A percentile compares a stretch with the other conserved stretches of the same genome.
phyloP scores from a whole-genome alignment of 2,329 filamentous ascomycete species.

The Elsinoe perseae region DNA sequence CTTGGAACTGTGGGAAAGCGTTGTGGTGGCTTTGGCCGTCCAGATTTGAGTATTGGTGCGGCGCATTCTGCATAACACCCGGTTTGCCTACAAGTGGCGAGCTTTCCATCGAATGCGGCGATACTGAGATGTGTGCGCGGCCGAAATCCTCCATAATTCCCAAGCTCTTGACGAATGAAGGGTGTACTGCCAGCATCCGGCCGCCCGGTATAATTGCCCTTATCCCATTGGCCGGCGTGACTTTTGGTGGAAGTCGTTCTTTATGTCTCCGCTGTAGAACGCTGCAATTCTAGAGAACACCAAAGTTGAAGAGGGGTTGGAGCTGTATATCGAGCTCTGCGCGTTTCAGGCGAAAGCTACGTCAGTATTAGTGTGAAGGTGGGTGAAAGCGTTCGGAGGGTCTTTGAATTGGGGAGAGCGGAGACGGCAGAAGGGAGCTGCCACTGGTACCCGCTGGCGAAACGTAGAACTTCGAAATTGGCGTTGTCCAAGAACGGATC shows the following conservation, averaged over 20 bases:
- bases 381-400: slow-evolving; percentile 1
- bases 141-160: neutral
- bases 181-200: slow-evolving; percentile 2
- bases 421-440: neutral
- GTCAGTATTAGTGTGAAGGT: slow-evolving; percentile 4
- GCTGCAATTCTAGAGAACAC: neutral
- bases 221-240: slow-evolving; percentile 4
- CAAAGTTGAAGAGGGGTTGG: neutral
- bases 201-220: slow-evolving; percentile 6
- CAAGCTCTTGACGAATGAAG: neutral
- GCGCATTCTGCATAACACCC: slow-evolving; percentile 6
- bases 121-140: neutral
- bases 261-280: neutral
- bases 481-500: neutral
- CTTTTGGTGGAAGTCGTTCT: neutral
- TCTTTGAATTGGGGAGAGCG: neutral
- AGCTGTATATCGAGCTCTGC: neutral
- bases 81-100: neutral
- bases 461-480: slow-evolving; percentile 12
- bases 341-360: neutral
- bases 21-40: neutral
- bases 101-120: neutral
- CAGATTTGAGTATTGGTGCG: slow-evolving; percentile 1
- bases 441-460: neutral
- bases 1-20: neutral